phyloP scores from a whole-genome alignment of 345 rosid genomes.

The Leavenworthia alabamica region DNA sequence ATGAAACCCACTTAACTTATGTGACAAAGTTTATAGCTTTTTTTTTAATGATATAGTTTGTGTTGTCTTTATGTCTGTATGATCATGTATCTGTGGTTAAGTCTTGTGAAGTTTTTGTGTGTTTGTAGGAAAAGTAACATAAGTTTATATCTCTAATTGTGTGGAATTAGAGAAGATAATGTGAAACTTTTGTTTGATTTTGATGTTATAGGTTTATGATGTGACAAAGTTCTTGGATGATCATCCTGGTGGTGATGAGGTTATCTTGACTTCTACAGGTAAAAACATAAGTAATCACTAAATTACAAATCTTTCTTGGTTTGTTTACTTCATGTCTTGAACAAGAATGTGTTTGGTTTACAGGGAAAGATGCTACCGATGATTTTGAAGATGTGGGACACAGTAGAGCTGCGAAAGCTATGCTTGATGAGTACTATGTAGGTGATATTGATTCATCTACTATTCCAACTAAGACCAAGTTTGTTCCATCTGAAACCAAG shows the following conservation, averaged over 20 bases:
- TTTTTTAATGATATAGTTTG: not conserved
- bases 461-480: slow-evolving; percentile 46
- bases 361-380: slow-evolving; percentile 92
- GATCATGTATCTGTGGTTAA: not conserved
- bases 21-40: not conserved
- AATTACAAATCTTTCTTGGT: not conserved
- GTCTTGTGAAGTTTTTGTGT: not conserved
- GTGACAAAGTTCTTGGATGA: slow-evolving; percentile 78
- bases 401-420: slow-evolving; percentile 67
- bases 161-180: not conserved
- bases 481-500: slow-evolving; percentile 39
- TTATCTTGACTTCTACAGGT: slow-evolving; percentile 63
- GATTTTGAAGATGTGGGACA: slow-evolving; percentile 97
- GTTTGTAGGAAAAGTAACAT: not conserved
- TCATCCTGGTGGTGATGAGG: slow-evolving; percentile 84
- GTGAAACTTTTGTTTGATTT: not conserved
- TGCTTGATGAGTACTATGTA: slow-evolving; percentile 73
- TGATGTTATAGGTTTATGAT: slow-evolving; percentile 46
- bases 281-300: not conserved
- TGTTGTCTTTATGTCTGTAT: not conserved
- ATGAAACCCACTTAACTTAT: not conserved
- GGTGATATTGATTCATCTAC: slow-evolving; percentile 69
- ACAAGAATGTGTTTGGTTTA: not conserved
- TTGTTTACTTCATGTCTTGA: not conserved
- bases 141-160: not conserved